A percentile compares a stretch with the other conserved stretches of the same genome.
These are phyloP conservation scores for Neofusicoccum cordaticola DNA, from an alignment of 2,329 filamentous ascomycete genomes.

Conservation along the genomic window DNA sequence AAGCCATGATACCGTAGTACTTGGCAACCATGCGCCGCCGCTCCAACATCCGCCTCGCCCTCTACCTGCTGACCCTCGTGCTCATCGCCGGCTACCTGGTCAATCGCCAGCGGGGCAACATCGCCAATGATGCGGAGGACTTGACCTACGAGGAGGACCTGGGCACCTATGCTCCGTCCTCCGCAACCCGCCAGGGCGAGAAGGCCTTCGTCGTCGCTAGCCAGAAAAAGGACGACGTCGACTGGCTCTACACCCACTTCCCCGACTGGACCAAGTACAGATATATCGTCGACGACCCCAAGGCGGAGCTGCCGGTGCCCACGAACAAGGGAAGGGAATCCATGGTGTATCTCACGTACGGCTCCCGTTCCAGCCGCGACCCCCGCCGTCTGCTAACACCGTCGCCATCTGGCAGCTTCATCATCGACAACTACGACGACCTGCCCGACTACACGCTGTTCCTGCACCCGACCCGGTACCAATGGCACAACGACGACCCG, in stretches of 20 bases:
- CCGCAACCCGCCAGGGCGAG: slow-evolving; percentile 8
- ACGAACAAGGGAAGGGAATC: slow-evolving; percentile 49
- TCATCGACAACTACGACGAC: slow-evolving; percentile 40
- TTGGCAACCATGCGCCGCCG: slow-evolving; percentile 3
- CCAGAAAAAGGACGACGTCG: slow-evolving; percentile 37
- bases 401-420: slow-evolving; percentile 30
- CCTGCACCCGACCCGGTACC: slow-evolving; percentile 42
- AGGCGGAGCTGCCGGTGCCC: slow-evolving; percentile 41
- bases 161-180: not conserved
- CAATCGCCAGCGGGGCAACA: slow-evolving; percentile 3
- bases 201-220: slow-evolving; percentile 38
- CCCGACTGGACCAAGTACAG: slow-evolving; percentile 40
- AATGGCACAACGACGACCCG: slow-evolving; percentile 53
- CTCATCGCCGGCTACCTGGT: slow-evolving; percentile 17
- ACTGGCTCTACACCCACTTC: slow-evolving; percentile 40
- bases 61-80: slow-evolving; percentile 12
- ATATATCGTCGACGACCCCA: slow-evolving; percentile 42
- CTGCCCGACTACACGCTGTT: slow-evolving; percentile 43
- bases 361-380: not conserved
- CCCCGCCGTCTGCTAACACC: not conserved
- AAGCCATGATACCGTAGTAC: slow-evolving; percentile 3
- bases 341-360: slow-evolving; percentile 50
- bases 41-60: slow-evolving; percentile 16
- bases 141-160: slow-evolving; percentile 15
- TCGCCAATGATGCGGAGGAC: slow-evolving; percentile 6